Conservation (phyloP, 345 rosid species). For the Psidium friedrichsthalianum region DNA sequence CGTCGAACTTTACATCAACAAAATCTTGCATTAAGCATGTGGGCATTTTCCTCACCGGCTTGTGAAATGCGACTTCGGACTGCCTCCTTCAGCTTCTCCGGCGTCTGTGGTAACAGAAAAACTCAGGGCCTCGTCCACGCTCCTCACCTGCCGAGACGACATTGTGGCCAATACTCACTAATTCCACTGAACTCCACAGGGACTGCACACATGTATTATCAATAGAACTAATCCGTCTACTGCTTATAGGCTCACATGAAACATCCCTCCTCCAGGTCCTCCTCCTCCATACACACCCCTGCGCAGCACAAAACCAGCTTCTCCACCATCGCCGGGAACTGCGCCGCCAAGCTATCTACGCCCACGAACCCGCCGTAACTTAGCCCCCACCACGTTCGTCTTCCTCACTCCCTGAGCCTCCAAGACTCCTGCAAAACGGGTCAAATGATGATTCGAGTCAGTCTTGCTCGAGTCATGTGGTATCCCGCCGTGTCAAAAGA, state of each 20-base stretch:
- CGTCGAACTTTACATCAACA: conserved; percentile 3
- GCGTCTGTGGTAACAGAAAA: conserved; percentile 9
- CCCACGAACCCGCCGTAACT: conserved; percentile 22
- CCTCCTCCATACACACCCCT: conserved; percentile 13
- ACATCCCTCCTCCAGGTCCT: conserved; percentile 8
- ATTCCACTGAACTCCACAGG: background rate
- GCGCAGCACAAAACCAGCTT: conserved; percentile 6
- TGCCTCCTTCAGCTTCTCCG: conserved; percentile 2
- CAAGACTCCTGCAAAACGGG: background rate
- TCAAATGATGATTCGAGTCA: background rate
- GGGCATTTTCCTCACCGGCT: conserved; percentile 5
- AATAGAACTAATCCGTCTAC: no score
- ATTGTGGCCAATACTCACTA: background rate
- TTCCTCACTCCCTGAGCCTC: background rate
- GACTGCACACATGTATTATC: no score
- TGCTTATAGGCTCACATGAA: background rate
- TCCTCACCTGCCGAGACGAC: background rate
- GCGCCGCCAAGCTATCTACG: conserved; percentile 12
- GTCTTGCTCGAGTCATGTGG: background rate
- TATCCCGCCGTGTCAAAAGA: background rate
- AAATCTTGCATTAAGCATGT: conserved; percentile 3
- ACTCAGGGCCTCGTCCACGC: conserved; percentile 7
- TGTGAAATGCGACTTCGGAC: background rate
- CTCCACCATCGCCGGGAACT: conserved; percentile 11
- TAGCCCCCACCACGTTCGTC: conserved; percentile 12